Evolutionary conservation across 345 rosid genomes (phyloP).

Genomic region (Eucalyptus viminalis): DNA sequence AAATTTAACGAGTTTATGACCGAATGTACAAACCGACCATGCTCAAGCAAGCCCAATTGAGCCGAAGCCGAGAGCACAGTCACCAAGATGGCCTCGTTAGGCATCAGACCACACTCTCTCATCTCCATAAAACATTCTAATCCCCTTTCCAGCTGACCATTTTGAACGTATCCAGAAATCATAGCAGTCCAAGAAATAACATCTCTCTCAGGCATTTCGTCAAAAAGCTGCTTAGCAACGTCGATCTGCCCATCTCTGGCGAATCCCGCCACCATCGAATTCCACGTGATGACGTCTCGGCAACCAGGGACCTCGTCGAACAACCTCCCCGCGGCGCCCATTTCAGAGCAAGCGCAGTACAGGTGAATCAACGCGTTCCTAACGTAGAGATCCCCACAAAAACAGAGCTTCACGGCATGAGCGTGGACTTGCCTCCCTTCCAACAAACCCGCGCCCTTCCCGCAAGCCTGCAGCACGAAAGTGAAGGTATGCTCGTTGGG

Average conservation of each 20-base stretch:
- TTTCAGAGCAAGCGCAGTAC: conserved; percentile 1
- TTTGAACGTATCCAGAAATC: conserved; percentile 22
- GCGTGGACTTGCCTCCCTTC: conserved; percentile 13
- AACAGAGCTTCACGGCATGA: conserved; percentile 4
- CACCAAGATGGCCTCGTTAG: conserved; percentile 9
- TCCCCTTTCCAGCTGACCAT: conserved; percentile 12
- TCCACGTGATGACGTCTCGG: background rate
- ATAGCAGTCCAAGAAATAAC: conserved; percentile 36
- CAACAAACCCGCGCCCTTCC: background rate
- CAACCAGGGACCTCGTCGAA: background rate
- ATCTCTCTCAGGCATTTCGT: conserved; percentile 11
- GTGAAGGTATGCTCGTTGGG: conserved; percentile 11
- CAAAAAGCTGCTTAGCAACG: conserved; percentile 16
- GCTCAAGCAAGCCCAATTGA: conserved; percentile 10
- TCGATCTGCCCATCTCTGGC: conserved; percentile 6
- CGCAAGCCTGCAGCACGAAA: conserved; percentile 8
- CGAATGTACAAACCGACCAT: conserved; percentile 4
- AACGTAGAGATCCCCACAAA: conserved; percentile 4
- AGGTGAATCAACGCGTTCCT: conserved; percentile 13
- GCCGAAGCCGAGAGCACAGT: conserved; percentile 9
- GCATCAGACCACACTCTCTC: background rate
- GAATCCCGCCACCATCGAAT: background rate
- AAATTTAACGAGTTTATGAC: background rate
- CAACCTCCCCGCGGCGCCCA: background rate
- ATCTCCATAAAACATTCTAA: conserved; percentile 4